phyloP scores from a whole-genome alignment of 129 eudicot species.

The Centrapalus pauciflorus region DNA sequence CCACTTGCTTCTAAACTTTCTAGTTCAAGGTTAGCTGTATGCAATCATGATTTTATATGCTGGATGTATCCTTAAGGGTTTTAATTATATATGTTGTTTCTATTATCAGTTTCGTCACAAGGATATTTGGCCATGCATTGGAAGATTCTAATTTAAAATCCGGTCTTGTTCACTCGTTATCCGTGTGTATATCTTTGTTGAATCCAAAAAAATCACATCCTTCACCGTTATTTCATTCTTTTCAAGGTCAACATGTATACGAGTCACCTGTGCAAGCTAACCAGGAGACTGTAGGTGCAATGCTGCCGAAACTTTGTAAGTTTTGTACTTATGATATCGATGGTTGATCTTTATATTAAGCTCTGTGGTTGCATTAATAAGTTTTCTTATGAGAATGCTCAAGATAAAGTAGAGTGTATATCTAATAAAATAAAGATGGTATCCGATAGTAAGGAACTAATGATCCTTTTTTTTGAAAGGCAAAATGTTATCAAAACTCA shows the following conservation, averaged over 20 bases:
- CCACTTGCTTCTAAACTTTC: constrained; percentile 77
- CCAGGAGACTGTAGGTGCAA: constrained; percentile 80
- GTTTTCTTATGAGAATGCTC: background rate
- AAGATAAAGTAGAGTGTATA: background rate
- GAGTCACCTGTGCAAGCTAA: constrained; percentile 63
- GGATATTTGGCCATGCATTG: constrained; percentile 81
- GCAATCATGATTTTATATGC: background rate
- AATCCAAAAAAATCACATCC: constrained; percentile 78
- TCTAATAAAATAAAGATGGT: background rate
- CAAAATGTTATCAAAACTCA: no score
- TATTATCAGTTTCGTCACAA: constrained; percentile 59
- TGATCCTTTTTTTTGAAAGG: no score
- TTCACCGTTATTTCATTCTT: constrained; percentile 52
- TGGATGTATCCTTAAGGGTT: background rate
- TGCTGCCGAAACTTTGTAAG: constrained; percentile 86
- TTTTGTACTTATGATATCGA: background rate
- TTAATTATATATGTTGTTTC: background rate
- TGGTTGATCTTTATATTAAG: background rate
- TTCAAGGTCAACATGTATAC: constrained; percentile 64
- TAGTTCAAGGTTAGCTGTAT: constrained; percentile 70
- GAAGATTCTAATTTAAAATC: constrained; percentile 80
- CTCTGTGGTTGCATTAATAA: background rate
- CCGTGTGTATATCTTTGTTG: constrained; percentile 80
- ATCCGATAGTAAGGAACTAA: background rate
- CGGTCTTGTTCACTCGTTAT: constrained; percentile 69